phyloP scores from a whole-genome alignment of 2,329 filamentous ascomycete species.

The Geoglossum cookeanum region DNA sequence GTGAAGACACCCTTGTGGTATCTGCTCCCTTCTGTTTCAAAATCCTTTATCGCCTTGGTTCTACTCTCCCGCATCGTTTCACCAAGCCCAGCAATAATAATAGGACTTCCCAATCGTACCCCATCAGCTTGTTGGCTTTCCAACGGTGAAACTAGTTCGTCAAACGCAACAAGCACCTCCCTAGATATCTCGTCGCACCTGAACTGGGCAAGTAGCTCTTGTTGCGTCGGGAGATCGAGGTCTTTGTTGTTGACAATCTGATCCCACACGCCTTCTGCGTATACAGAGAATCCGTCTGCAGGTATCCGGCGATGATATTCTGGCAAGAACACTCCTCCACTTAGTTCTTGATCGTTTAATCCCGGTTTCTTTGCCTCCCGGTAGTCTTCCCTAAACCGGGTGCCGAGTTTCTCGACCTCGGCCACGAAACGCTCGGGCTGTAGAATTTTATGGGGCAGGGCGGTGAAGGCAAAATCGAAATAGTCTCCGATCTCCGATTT shows the following conservation, averaged over 20 bases:
- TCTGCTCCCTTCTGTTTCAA: slow-evolving; percentile 74
- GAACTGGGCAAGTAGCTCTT: slow-evolving; percentile 92
- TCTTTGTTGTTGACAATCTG: slow-evolving; percentile 99
- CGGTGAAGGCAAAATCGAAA: slow-evolving; percentile 95
- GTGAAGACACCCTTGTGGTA: slow-evolving; percentile 94
- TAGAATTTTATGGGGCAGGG: slow-evolving; percentile 88
- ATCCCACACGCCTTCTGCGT: slow-evolving; percentile 90
- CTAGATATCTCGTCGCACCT: slow-evolving; percentile 91
- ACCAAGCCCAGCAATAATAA: slow-evolving; percentile 59
- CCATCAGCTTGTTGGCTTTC: slow-evolving; percentile 72
- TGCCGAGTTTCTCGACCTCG: slow-evolving; percentile 62
- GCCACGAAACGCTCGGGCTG: slow-evolving; percentile 78
- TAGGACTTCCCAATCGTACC: slow-evolving; percentile 48
- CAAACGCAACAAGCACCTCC: slow-evolving; percentile 71
- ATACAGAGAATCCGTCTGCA: slow-evolving; percentile 88
- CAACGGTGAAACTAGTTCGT: slow-evolving; percentile 60
- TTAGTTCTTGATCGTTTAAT: slow-evolving; percentile 48
- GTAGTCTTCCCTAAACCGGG: slow-evolving; percentile 66
- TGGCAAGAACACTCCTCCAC: slow-evolving; percentile 70
- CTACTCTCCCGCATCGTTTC: slow-evolving; percentile 52
- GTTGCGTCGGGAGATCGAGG: slow-evolving; percentile 85
- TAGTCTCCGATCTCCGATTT: slow-evolving; percentile 85
- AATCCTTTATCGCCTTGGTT: slow-evolving; percentile 55
- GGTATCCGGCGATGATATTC: slow-evolving; percentile 94
- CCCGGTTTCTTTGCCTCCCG: slow-evolving; percentile 44